Conservation (phyloP, 192 early-diverging fungal genomes). For the Podila clonocystis region DNA sequence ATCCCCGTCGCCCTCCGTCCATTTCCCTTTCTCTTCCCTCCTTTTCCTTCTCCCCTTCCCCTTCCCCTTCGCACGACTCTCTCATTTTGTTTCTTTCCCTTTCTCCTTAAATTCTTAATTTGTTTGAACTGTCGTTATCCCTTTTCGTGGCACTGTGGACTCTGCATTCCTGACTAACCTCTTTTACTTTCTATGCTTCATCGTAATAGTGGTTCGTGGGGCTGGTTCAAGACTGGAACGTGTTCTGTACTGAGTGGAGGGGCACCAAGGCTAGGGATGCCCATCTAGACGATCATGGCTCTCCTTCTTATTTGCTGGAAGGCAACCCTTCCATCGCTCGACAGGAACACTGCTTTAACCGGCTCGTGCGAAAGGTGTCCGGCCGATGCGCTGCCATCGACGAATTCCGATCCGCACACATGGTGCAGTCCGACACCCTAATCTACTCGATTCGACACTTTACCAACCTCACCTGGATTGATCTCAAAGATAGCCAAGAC, state of each 20-base stretch:
- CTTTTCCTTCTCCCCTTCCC: neutral
- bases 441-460: slow-evolving; percentile 36
- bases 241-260: slow-evolving; percentile 31
- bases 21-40: neutral
- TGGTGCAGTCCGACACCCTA: slow-evolving; percentile 25
- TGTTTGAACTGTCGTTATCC: neutral
- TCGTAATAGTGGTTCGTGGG: slow-evolving; percentile 27
- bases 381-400: slow-evolving; percentile 27
- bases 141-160: neutral
- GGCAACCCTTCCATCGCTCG: slow-evolving; percentile 14
- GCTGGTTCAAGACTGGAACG: slow-evolving; percentile 34
- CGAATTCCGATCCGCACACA: slow-evolving; percentile 19
- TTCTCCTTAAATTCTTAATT: neutral
- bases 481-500: slow-evolving; percentile 35
- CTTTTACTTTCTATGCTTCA: too few species aligned
- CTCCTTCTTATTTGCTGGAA: neutral
- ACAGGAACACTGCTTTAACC: slow-evolving; percentile 43
- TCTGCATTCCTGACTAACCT: neutral
- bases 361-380: slow-evolving; percentile 26
- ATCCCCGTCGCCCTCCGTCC: neutral
- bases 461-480: slow-evolving; percentile 23
- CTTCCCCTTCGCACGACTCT: too few species aligned
- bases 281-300: neutral
- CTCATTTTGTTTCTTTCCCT: neutral
- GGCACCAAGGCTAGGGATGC: neutral